Conservation (phyloP, 2,329 filamentous ascomycete species). For the Exophiala oligosperma region DNA sequence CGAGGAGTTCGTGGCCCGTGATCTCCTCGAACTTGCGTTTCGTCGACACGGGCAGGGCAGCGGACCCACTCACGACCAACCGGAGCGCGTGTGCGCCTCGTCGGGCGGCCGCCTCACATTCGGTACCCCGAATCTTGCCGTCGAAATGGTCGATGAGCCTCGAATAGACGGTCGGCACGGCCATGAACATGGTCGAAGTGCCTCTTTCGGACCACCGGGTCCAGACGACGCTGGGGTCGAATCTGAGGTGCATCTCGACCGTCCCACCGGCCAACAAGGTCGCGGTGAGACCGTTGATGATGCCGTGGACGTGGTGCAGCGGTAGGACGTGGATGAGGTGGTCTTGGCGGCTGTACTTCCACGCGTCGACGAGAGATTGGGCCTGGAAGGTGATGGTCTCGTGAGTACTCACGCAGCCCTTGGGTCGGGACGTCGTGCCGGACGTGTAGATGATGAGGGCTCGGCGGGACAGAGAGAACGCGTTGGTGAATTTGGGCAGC, state of each 20-base stretch:
- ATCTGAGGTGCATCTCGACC: constrained; percentile 50
- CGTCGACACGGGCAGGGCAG: constrained; percentile 43
- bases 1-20: constrained; percentile 44
- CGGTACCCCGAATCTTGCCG: constrained; percentile 37
- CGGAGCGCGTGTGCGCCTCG: constrained; percentile 31
- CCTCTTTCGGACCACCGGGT: constrained; percentile 43
- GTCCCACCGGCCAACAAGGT: constrained; percentile 47
- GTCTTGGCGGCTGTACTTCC: constrained; percentile 44
- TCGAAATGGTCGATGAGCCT: constrained; percentile 49
- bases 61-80: constrained; percentile 44
- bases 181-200: constrained; percentile 50
- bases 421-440: constrained; percentile 30
- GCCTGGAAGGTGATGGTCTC: constrained; percentile 40
- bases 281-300: constrained; percentile 51
- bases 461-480: constrained; percentile 39
- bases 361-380: constrained; percentile 36
- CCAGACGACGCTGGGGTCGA: constrained; percentile 49
- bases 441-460: constrained; percentile 31
- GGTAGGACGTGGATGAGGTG: constrained; percentile 52
- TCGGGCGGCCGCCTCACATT: constrained; percentile 34
- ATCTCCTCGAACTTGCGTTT: constrained; percentile 43
- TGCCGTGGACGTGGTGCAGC: constrained; percentile 53
- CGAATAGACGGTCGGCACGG: constrained; percentile 54
- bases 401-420: constrained; percentile 43
- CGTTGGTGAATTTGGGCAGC: constrained; percentile 43